phyloP scores from a whole-genome alignment of 2,329 filamentous ascomycete genomes.

The Domatiomyces globalis region DNA sequence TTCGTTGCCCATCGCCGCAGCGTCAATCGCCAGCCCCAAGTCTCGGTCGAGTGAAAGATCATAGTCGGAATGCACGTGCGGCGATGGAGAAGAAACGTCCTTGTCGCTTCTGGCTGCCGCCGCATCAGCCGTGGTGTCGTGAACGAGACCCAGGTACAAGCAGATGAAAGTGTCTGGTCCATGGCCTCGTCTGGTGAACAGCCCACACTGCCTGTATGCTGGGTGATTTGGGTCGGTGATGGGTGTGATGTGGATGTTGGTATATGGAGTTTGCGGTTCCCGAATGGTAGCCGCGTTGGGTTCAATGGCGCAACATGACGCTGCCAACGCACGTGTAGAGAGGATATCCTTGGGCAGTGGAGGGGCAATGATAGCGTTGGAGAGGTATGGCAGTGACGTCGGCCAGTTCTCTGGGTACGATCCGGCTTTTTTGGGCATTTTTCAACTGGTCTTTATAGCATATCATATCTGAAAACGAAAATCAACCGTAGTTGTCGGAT shows the following conservation, averaged over 20 bases:
- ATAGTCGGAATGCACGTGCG: constrained; percentile 30
- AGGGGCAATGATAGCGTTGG: background rate
- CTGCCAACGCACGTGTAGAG: background rate
- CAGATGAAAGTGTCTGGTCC: constrained; percentile 34
- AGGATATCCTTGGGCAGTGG: background rate
- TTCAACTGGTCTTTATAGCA: background rate
- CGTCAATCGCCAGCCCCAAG: constrained; percentile 35
- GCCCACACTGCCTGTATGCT: constrained; percentile 34
- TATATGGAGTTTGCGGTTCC: constrained; percentile 1
- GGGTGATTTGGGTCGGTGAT: constrained; percentile 33
- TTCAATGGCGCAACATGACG: background rate
- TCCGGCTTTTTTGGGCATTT: background rate
- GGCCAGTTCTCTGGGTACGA: background rate
- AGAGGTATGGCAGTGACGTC: background rate
- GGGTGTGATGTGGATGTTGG: constrained; percentile 28
- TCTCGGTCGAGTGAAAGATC: constrained; percentile 39
- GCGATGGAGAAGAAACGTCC: constrained; percentile 17
- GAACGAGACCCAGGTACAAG: constrained; percentile 37
- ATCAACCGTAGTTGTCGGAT: too few relatives aligned
- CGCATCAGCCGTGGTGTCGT: constrained; percentile 27
- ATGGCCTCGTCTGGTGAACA: constrained; percentile 34
- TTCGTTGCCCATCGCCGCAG: constrained; percentile 36
- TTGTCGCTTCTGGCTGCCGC: background rate
- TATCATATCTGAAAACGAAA: too few relatives aligned
- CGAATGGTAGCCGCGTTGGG: constrained; percentile 1